These are phyloP conservation scores for Yamadazyma paraphyllophila DNA, from an alignment of 805 yeast genomes.

Conservation along the genomic window DNA sequence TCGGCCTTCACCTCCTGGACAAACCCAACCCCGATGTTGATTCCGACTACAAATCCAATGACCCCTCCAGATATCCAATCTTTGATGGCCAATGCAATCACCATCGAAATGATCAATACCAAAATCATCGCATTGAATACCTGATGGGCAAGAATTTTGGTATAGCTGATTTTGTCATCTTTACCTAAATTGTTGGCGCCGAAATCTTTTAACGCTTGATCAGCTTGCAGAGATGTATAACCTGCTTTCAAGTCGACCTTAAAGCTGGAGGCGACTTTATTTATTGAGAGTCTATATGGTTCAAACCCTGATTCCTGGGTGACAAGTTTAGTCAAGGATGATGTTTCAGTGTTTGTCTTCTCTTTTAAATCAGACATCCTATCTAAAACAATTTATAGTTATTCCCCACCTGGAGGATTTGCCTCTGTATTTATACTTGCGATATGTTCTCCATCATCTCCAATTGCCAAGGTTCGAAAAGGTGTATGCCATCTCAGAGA, in stretches of 20 bases:
- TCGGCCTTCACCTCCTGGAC: conserved; percentile 52
- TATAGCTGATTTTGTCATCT: conserved; percentile 26
- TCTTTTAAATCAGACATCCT: conserved; percentile 8
- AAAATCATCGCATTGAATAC: conserved; percentile 40
- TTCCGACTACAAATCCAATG: conserved; percentile 43
- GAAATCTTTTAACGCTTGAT: conserved; percentile 10
- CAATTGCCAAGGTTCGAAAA: neutral
- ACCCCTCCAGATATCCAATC: conserved; percentile 46
- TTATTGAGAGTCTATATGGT: conserved; percentile 33
- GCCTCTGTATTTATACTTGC: neutral
- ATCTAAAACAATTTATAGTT: neutral
- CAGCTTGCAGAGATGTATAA: conserved; percentile 24
- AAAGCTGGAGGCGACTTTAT: conserved; percentile 36
- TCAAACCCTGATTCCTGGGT: conserved; percentile 10
- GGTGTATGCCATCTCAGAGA: neutral
- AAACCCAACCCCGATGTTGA: conserved; percentile 50
- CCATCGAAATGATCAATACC: conserved; percentile 35
- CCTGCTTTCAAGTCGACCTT: conserved; percentile 50
- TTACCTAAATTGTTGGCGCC: conserved; percentile 32
- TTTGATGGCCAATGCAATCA: conserved; percentile 35
- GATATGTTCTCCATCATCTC: neutral
- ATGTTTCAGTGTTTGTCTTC: conserved; percentile 13
- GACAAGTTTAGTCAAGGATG: conserved; percentile 8
- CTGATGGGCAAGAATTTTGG: conserved; percentile 35
- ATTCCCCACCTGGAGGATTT: neutral